phyloP scores from a whole-genome alignment of 768 basidiomycete species.

The Amanita exitialis region DNA sequence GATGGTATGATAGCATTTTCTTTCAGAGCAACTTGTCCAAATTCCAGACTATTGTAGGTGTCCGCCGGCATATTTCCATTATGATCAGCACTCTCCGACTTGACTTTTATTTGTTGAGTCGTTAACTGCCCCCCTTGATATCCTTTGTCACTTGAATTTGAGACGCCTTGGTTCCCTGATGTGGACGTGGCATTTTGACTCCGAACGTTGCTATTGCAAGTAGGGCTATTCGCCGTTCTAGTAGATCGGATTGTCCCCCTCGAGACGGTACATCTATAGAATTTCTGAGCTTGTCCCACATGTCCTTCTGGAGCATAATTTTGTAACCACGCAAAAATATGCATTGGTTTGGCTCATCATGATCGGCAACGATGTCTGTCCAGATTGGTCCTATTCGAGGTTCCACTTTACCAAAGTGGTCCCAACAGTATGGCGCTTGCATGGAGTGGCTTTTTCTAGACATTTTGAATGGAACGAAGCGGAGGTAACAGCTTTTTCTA shows the following conservation, averaged over 20 bases:
- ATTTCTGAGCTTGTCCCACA: background rate
- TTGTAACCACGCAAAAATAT: constrained; percentile 10
- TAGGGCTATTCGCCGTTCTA: background rate
- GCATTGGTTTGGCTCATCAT: constrained; percentile 6
- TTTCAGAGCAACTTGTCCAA: background rate
- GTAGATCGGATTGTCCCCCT: too few species aligned
- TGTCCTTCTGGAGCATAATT: constrained; percentile 1
- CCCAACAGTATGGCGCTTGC: background rate
- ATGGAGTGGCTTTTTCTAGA: background rate
- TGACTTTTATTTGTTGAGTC: too few species aligned
- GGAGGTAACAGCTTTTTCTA: too few species aligned
- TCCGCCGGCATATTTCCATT: too few species aligned
- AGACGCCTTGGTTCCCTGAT: too few species aligned
- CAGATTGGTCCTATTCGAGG: background rate
- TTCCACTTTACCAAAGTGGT: background rate
- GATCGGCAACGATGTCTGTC: background rate
- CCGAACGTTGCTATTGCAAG: background rate
- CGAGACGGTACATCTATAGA: background rate
- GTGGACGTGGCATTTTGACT: too few species aligned
- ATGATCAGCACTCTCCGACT: too few species aligned
- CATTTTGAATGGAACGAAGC: too few species aligned
- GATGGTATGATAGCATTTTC: background rate
- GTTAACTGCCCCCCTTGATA: too few species aligned
- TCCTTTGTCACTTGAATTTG: too few species aligned
- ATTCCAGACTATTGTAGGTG: too few species aligned